Conservation (phyloP, 192 early-diverging fungal species). For the Coemansia pectinata region DNA sequence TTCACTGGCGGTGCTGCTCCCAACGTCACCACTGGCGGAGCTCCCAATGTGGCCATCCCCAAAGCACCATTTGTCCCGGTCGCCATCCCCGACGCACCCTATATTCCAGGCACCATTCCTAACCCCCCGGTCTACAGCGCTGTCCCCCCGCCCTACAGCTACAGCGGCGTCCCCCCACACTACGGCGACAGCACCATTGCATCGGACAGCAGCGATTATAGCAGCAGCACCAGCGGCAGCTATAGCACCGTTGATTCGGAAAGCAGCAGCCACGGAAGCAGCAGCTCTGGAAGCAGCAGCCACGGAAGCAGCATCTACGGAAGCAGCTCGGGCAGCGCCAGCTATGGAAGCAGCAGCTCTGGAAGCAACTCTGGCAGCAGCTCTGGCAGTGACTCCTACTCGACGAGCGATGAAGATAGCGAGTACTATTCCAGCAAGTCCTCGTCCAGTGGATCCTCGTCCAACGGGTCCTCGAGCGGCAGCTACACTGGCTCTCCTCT, state of each 20-base stretch:
- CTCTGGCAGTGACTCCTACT: not conserved
- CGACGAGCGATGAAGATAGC: constrained; percentile 1
- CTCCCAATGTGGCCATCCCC: not conserved
- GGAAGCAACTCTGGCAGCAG: constrained; percentile 2
- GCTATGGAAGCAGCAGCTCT: not conserved
- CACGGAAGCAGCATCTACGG: not conserved
- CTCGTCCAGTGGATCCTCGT: too few relatives aligned
- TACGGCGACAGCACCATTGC: not conserved
- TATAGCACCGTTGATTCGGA: too few relatives aligned
- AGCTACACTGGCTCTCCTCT: constrained; percentile 15
- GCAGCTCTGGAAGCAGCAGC: too few relatives aligned
- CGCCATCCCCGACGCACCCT: not conserved
- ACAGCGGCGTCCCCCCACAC: constrained; percentile 13
- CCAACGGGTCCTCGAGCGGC: not conserved
- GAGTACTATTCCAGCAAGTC: not conserved
- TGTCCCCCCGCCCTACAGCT: constrained; percentile 12
- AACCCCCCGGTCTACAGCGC: constrained; percentile 8
- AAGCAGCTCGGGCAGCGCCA: not conserved
- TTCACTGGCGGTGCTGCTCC: not conserved
- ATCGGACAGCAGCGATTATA: not conserved
- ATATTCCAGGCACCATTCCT: not conserved
- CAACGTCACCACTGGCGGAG: not conserved
- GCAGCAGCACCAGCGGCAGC: too few relatives aligned
- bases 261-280: not conserved
- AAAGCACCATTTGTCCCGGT: not conserved